Evolutionary conservation across 1,284 basidiomycete species (phyloP).

Genomic region (Moesziomyces sp.): DNA sequence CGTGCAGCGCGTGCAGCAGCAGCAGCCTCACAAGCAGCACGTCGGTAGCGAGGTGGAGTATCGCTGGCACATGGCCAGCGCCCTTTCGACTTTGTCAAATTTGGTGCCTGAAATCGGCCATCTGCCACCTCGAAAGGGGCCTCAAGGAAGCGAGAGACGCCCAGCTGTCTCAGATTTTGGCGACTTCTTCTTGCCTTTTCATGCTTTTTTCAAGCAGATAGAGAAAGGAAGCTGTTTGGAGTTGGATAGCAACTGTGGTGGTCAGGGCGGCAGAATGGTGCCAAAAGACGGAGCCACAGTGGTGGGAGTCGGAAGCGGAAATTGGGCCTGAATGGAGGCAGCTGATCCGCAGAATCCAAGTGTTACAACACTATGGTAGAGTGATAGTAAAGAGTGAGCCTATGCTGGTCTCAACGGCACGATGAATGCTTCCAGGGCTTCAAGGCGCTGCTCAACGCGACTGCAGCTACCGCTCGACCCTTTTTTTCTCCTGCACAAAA

Average conservation of each 20-base stretch:
- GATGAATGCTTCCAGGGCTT: neutral
- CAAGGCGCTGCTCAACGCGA: too few relatives aligned
- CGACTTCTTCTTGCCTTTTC: neutral
- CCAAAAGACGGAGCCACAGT: conserved; percentile 12
- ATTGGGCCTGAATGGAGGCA: conserved; percentile 31
- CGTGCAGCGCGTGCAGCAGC: too few relatives aligned
- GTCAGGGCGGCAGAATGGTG: conserved; percentile 34
- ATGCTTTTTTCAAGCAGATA: neutral
- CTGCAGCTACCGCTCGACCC: too few relatives aligned
- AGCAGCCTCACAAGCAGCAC: too few relatives aligned
- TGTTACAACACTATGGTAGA: conserved; percentile 2
- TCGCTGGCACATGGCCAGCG: too few relatives aligned
- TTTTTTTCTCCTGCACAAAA: neutral
- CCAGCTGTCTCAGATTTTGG: neutral
- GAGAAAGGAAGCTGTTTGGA: neutral
- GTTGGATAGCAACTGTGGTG: neutral
- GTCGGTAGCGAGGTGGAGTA: too few relatives aligned
- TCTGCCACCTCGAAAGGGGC: too few relatives aligned
- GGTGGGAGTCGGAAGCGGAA: conserved; percentile 4
- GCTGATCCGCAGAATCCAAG: neutral
- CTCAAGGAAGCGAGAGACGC: neutral
- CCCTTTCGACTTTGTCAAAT: too few relatives aligned
- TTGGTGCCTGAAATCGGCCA: too few relatives aligned
- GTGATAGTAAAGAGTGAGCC: neutral
- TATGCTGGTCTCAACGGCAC: neutral